Base-by-base conservation (phyloP, 2,329 filamentous ascomycete genomes). In the Ceratocystis albifundus region DNA sequence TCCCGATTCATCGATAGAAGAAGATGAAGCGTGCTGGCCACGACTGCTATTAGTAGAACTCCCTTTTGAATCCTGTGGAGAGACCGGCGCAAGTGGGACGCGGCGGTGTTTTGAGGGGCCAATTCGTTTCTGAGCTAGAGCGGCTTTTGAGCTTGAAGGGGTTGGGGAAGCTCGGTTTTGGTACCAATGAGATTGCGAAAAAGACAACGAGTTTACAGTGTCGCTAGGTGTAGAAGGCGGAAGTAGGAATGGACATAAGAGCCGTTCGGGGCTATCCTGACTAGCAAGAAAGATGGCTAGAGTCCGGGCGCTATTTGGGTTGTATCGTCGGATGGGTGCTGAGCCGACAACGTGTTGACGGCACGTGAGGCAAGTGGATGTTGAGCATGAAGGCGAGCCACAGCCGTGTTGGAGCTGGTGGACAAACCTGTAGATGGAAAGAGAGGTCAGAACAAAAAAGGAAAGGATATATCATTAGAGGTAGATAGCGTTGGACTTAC, bases 401-500 rank as follows among this genome's bases (percentile, higher is more conserved):
- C 91, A 96, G 69, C 91, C 91, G 70, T 88, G 82, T 66, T 90
- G 84, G n/a, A 96, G 83, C 75, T 96, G 91, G 44, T 83, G 79
- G 62, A 92, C 85, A 73, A 89, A 95, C 71, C 89, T 93, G 30
- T 32, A 53, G 10, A 10, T 22, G 36, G 12, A 69, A 68, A 62
- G 67, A 28, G 30, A 6, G 45, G n/a, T 12, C 46, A 66, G 41
- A 61, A 69, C 59, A 69, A 69, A 70, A 62, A 4, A 2, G 25
- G 17, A 25, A 4, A 22, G 5, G n/a, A 4, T 30, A 72, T 68
- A 50, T 45, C 28, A 28, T 32, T 28, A n/a, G 25, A 68, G 15
- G 2, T 22, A 50, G 28, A 10, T 36, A 62, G 36, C 6, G 22
- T 17, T 46, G 2, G 36, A 68, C 80, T 70, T 73, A 88, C 86